Evolutionary conservation across 495 filamentous ascomycete species (phyloP).

Genomic region (Hypoxylon intermedium): DNA sequence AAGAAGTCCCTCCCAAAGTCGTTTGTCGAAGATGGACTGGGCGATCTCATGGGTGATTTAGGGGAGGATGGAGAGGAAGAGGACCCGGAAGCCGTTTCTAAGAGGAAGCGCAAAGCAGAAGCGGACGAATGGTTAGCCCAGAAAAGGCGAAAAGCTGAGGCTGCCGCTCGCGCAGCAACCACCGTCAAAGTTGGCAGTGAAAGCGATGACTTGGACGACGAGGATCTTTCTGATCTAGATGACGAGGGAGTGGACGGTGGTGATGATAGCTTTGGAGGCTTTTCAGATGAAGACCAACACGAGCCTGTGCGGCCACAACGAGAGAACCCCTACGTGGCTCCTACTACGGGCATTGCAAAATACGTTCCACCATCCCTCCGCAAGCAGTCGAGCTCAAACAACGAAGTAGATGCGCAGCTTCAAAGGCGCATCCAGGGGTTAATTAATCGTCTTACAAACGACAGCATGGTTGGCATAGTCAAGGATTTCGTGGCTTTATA

Average conservation of each 20-base stretch:
- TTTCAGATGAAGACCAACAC: conserved; percentile 34
- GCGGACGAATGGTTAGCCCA: conserved; percentile 60
- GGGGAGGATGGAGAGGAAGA: conserved; percentile 53
- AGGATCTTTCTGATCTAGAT: conserved; percentile 18
- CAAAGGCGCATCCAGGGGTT: conserved; percentile 84
- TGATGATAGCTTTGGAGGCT: conserved; percentile 44
- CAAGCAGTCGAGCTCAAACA: conserved; percentile 64
- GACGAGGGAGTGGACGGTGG: conserved; percentile 39
- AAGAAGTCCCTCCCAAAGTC: conserved; percentile 76
- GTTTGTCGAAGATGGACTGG: conserved; percentile 86
- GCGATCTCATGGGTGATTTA: conserved; percentile 76
- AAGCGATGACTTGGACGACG: conserved; percentile 41
- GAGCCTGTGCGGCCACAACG: conserved; percentile 40
- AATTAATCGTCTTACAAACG: conserved; percentile 90
- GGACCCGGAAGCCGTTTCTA: conserved; percentile 59
- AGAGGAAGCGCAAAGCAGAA: conserved; percentile 71
- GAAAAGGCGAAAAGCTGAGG: conserved; percentile 54
- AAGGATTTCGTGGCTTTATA: conserved; percentile 84
- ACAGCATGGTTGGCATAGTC: conserved; percentile 82
- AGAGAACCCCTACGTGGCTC: conserved; percentile 62
- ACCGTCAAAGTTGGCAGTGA: conserved; percentile 39
- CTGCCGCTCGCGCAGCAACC: conserved; percentile 20
- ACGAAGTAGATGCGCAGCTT: conserved; percentile 72
- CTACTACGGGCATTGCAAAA: conserved; percentile 57
- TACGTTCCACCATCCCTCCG: conserved; percentile 91